Base-by-base conservation (phyloP, 2,329 filamentous ascomycete genomes). In the Colletotrichum liriopes region DNA sequence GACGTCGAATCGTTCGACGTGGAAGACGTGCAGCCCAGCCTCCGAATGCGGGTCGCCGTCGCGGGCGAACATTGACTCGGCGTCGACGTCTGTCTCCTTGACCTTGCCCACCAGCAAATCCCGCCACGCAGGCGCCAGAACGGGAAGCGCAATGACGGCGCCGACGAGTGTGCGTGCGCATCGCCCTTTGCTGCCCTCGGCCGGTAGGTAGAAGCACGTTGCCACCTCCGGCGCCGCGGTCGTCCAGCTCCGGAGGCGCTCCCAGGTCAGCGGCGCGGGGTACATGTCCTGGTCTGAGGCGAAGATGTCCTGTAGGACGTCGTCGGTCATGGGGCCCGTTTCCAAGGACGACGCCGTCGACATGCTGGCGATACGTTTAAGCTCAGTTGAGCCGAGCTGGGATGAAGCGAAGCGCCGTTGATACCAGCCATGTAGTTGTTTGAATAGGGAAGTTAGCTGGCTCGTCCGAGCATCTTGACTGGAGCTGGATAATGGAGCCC, bases 21-120 rank as follows among this genome's bases (percentile, higher is more conserved):
- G 81, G 73, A 81, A 82, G 6, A 82, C 75, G 74, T 82, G 81
- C 59, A 82, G 62, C 5, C 81, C 81, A 9, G 81, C 76, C 41
- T 74, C 75, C 2, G 49, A 60, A 1, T 0, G 37, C 26, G 45
- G 20, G 41, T 23, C 67, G 41, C 37, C 59, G 16, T 52, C 72
- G 7, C 65, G 41, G n/a, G 76, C 73, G 56, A 81, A 78, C 77
- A 79, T 73, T 3, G 58, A 55, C n/a, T 29, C 68, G 0, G 77
- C 65, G 20, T 79, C 79, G 43, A 79, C 67, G 20, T 77, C 76
- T 14, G 72, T 59, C 73, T 81, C 81, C 63, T 79, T 80, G 16
- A 82, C 16, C 54, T 71, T 71, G 1, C 81, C 81, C 0, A 45
- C 47, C 1, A 82, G 73, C 45, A 82, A 58, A 23, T 76, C 73